Evolutionary conservation across 2,329 filamentous ascomycete species (phyloP).

Genomic region (Cercospora janseana): DNA sequence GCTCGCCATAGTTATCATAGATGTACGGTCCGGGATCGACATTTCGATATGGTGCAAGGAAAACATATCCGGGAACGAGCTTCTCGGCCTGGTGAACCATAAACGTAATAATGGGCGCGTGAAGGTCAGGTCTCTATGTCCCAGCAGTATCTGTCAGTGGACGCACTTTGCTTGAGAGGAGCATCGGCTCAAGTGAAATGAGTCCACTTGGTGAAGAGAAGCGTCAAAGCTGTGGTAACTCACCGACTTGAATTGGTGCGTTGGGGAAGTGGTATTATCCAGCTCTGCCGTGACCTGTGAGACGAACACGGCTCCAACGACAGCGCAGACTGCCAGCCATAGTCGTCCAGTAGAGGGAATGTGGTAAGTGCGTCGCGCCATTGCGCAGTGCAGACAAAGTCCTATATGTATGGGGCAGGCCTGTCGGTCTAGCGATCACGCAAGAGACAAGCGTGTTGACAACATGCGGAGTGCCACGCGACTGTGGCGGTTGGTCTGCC

Average conservation of each 20-base stretch:
- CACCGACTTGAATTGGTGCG: constrained; percentile 39
- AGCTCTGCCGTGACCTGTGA: constrained; percentile 25
- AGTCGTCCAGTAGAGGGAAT: not conserved
- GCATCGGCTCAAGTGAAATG: too few relatives aligned
- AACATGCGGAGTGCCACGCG: constrained; percentile 20
- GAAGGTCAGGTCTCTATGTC: constrained; percentile 41
- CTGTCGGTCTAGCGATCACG: constrained; percentile 18
- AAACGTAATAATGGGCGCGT: constrained; percentile 40
- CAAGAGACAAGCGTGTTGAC: constrained; percentile 14
- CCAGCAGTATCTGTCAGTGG: constrained; percentile 11
- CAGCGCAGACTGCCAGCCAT: not conserved
- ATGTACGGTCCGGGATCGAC: constrained; percentile 52
- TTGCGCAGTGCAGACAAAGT: constrained; percentile 1
- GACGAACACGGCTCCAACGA: not conserved
- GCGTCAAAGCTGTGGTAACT: constrained; percentile 12
- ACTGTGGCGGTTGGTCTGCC: constrained; percentile 11
- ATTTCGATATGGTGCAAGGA: constrained; percentile 51
- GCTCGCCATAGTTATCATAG: constrained; percentile 52
- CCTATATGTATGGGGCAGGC: not conserved
- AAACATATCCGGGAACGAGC: constrained; percentile 50
- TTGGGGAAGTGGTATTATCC: constrained; percentile 39
- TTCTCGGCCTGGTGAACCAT: constrained; percentile 37
- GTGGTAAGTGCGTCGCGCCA: not conserved
- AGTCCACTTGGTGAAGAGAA: constrained; percentile 1
- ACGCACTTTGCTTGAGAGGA: not conserved